Conservation (phyloP, 1,284 basidiomycete genomes). For the Trichosporon inkin region DNA sequence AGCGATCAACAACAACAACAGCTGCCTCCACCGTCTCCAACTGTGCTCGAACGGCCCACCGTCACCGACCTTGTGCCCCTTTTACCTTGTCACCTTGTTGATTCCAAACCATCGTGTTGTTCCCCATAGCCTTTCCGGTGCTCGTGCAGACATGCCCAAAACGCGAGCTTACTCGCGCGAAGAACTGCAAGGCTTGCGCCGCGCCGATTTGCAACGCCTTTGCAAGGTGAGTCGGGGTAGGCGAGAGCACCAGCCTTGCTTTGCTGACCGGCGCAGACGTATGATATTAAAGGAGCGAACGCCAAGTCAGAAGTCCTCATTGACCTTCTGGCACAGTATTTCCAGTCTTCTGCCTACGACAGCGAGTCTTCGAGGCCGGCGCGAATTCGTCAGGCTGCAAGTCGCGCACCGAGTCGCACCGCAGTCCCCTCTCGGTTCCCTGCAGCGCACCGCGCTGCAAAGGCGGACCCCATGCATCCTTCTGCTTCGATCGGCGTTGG, state of each 20-base stretch:
- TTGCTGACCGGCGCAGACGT: slow-evolving; percentile 26
- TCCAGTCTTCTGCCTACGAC: slow-evolving; percentile 28
- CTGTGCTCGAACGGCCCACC: background rate
- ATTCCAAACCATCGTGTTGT: background rate
- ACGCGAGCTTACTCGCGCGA: slow-evolving; percentile 36
- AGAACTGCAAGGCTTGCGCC: slow-evolving; percentile 37
- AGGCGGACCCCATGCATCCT: too few relatives aligned
- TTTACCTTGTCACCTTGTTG: background rate
- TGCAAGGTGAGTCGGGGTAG: slow-evolving; percentile 36
- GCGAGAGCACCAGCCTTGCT: background rate
- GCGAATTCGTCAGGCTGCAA: background rate
- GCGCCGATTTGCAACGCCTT: slow-evolving; percentile 42
- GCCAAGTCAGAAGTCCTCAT: slow-evolving; percentile 36
- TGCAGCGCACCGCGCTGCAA: background rate
- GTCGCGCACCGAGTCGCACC: background rate
- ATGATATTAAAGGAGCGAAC: slow-evolving; percentile 46
- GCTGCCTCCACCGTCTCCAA: background rate
- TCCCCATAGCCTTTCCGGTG: too few relatives aligned
- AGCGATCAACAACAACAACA: background rate
- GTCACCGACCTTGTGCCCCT: background rate
- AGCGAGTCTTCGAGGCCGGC: background rate
- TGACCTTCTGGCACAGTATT: slow-evolving; percentile 33
- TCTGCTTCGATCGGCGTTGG: too few relatives aligned
- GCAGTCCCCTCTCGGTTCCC: background rate
- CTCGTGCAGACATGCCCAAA: slow-evolving; percentile 26